These are phyloP conservation scores for Macrophomina pseudophaseolina DNA, from an alignment of 2,329 filamentous ascomycete genomes.

Conservation along the genomic window DNA sequence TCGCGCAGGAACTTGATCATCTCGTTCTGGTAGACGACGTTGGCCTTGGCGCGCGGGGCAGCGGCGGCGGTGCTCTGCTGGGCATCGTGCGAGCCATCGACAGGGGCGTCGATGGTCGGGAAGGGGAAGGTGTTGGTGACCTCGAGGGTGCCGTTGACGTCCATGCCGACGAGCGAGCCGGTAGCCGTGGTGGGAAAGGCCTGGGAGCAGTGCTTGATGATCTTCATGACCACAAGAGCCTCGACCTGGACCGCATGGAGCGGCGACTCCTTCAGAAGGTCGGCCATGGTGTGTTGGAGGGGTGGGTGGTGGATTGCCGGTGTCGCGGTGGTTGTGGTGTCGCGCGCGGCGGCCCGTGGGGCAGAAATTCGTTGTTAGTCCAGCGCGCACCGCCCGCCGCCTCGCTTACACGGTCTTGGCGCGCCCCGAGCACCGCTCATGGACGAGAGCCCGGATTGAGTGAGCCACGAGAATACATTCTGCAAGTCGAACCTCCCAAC, in stretches of 20 bases:
- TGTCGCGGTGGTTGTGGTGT: constrained; percentile 25
- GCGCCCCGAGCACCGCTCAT: background rate
- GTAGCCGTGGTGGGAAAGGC: constrained; percentile 88
- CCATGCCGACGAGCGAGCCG: constrained; percentile 92
- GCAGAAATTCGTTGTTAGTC: constrained; percentile 27
- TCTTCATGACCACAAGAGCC: constrained; percentile 96
- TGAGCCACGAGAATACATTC: too few species aligned
- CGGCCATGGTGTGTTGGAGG: constrained; percentile 39
- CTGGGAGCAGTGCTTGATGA: constrained; percentile 92
- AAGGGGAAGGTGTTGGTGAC: constrained; percentile 96
- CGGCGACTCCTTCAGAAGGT: constrained; percentile 52
- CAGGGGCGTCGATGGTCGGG: constrained; percentile 76
- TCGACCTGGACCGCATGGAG: constrained; percentile 92
- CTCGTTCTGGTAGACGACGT: constrained; percentile 86
- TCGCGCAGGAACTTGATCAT: constrained; percentile 97
- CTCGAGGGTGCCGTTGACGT: constrained; percentile 78
- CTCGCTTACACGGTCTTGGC: constrained; percentile 23
- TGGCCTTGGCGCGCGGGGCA: constrained; percentile 88
- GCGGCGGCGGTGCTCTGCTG: constrained; percentile 68
- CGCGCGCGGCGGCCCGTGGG: constrained; percentile 27
- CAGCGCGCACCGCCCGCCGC: constrained; percentile 9
- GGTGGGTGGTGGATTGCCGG: constrained; percentile 13
- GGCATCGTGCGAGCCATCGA: constrained; percentile 49
- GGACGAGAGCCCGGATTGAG: too few species aligned
- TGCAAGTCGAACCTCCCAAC: too few species aligned